Base-by-base conservation (phyloP, 148 eudicot species). In the Cornus controversa region DNA sequence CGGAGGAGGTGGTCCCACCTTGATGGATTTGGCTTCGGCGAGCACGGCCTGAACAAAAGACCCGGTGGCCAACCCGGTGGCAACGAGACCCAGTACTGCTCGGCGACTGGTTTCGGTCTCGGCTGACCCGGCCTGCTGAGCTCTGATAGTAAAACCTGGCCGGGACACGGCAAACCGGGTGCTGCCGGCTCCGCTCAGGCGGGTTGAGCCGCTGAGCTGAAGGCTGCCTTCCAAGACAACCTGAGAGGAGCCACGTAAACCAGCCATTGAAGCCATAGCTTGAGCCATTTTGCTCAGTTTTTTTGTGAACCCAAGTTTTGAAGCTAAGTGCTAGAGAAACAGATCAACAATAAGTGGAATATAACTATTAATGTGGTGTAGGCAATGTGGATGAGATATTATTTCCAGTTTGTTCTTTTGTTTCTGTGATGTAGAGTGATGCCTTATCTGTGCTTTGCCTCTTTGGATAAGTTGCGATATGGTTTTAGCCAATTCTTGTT, bases 1-100 rank as follows among this genome's bases (percentile, higher is more conserved):
- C 2, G 92, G 91, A 1, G 99, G 99, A 54, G 99, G 99, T 9
- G 88, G 89, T 37, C 99, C 99, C 65, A 96, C 64, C 72, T 92
- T 82, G 79, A 96, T 96, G 27, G 93, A 14, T 77, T 70, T 84
- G 67, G 90, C 95, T 27, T 85, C 99, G 13, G 99, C 99, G 20
- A 96, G 78, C n/a, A 86, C 99, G 26, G 87, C 92, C 65, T 88
- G 79, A 67, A 84, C 95, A 42, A 93, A 83, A 0, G 94, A 81
- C 8, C 93, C 95, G 0, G 89, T 74, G 22, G 90, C 93, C 4
- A 96, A 37, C 10, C 99, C 99, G 67, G 84, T 86, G 2, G 97
- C 98, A 58, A 93, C 90, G 3, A 96, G 90, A 25, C 99, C 92
- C 80, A 93, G 69, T 64, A 93, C 69, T 15, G 92, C 92, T 36